These are phyloP conservation scores for Lyophyllum decastes DNA, from an alignment of 768 basidiomycete species.

Conservation along the genomic window DNA sequence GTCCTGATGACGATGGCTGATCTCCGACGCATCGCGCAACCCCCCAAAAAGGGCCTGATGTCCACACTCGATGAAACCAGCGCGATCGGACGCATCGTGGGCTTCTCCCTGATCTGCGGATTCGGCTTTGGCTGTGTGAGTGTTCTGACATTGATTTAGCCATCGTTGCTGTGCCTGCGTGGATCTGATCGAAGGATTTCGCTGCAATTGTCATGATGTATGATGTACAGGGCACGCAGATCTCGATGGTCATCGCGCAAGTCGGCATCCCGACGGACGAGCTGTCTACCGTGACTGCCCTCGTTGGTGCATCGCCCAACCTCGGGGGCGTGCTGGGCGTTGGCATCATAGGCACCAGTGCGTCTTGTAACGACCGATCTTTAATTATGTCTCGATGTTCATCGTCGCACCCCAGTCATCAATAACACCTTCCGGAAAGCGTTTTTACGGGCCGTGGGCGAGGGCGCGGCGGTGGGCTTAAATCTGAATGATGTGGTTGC, in stretches of 20 bases:
- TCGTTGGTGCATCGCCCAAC: conserved; percentile 19
- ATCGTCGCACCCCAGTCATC: conserved; percentile 16
- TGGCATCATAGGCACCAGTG: conserved; percentile 24
- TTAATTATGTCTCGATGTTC: background rate
- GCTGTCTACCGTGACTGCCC: conserved; percentile 26
- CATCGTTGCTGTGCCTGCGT: background rate
- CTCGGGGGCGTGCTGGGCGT: conserved; percentile 27
- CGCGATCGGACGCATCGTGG: conserved; percentile 20
- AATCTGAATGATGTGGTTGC: conserved; percentile 22
- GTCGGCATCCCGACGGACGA: conserved; percentile 22
- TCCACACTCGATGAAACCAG: conserved; percentile 23
- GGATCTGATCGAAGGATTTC: too few species aligned
- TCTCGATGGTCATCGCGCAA: conserved; percentile 24
- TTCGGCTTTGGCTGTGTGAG: conserved; percentile 25
- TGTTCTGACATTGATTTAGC: background rate
- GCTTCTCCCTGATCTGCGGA: conserved; percentile 22
- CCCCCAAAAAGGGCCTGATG: conserved; percentile 21
- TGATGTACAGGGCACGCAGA: conserved; percentile 20
- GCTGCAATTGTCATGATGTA: background rate
- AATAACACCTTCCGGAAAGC: conserved; percentile 22
- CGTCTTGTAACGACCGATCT: conserved; percentile 1
- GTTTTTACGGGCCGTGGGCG: background rate
- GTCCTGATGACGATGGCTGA: too few species aligned
- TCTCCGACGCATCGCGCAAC: too few species aligned
- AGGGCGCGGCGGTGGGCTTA: conserved; percentile 9